Conservation (phyloP, 208 protist genomes). For the Acanthamoeba royreba region DNA sequence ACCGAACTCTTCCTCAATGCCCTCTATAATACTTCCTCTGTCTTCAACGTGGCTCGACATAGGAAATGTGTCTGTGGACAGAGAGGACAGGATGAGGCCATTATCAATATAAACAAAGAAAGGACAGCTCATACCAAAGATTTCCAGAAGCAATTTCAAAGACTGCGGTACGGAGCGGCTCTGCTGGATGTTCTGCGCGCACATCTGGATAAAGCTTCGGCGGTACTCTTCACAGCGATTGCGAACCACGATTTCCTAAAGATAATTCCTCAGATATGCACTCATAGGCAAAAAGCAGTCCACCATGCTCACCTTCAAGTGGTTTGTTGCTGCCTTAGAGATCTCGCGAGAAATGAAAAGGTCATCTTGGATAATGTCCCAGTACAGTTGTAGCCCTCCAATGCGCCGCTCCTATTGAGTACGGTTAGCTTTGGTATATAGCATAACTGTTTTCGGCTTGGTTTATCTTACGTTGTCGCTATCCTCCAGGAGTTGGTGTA, state of each 20-base stretch:
- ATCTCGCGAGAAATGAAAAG: constrained; percentile 27
- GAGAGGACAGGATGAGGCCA: background rate
- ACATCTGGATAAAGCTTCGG: background rate
- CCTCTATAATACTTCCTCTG: background rate
- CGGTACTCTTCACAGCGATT: background rate
- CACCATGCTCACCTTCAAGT: background rate
- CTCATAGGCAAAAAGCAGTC: background rate
- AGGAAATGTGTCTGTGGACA: background rate
- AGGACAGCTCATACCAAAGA: background rate
- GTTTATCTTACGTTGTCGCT: background rate
- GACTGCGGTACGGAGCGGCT: background rate
- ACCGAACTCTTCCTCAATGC: background rate
- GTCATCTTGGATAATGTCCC: constrained; percentile 38
- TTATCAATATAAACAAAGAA: background rate
- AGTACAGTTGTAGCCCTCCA: background rate
- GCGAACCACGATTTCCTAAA: background rate
- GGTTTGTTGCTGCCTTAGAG: background rate
- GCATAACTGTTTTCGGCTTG: background rate
- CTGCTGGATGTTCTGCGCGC: background rate
- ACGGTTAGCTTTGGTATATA: background rate
- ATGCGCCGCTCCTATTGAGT: background rate
- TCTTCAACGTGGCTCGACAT: background rate
- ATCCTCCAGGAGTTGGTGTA: constrained; percentile 15
- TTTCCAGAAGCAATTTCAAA: background rate
- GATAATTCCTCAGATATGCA: background rate